Evolutionary conservation across 2,329 filamentous ascomycete species (phyloP).

Genomic region (Pseudogymnoascus sp.): DNA sequence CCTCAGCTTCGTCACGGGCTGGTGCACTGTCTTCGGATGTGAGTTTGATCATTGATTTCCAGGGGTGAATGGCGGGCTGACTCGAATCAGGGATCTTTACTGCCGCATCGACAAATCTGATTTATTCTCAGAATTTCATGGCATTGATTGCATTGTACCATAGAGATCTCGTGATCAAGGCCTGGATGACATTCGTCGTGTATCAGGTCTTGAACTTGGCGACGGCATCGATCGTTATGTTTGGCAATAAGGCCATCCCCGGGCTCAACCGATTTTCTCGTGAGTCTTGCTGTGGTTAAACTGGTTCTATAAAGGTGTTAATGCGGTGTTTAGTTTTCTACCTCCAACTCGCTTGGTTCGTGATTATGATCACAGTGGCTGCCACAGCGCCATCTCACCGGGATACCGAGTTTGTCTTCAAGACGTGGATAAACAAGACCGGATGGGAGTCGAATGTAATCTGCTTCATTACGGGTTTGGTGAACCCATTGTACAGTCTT

Average conservation of each 20-base stretch:
- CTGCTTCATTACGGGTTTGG: conserved; percentile 45
- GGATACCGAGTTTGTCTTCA: conserved; percentile 44
- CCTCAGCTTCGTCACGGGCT: conserved; percentile 41
- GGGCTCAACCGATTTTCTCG: conserved; percentile 39
- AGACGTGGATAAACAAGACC: conserved; percentile 47
- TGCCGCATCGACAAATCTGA: conserved; percentile 24
- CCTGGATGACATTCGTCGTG: conserved; percentile 45
- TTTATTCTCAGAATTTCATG: conserved; percentile 38
- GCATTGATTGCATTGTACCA: conserved; percentile 39
- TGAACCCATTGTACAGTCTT: conserved; percentile 43
- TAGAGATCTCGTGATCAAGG: conserved; percentile 35
- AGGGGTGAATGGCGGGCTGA: neutral
- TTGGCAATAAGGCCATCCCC: conserved; percentile 41
- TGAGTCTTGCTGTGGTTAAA: conserved; percentile 16
- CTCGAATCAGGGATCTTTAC: conserved; percentile 37
- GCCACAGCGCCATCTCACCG: conserved; percentile 42
- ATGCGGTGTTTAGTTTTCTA: conserved; percentile 33
- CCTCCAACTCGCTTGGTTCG: conserved; percentile 42
- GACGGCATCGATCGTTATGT: conserved; percentile 41
- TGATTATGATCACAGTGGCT: conserved; percentile 43
- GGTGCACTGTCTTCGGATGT: conserved; percentile 35
- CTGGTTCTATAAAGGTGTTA: neutral
- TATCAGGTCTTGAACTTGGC: conserved; percentile 40
- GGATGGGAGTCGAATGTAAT: conserved; percentile 44
- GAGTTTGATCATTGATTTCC: conserved; percentile 29